These are phyloP conservation scores for Orbilia ellipsospora DNA, from an alignment of 2,329 filamentous ascomycete genomes.

Conservation along the genomic window DNA sequence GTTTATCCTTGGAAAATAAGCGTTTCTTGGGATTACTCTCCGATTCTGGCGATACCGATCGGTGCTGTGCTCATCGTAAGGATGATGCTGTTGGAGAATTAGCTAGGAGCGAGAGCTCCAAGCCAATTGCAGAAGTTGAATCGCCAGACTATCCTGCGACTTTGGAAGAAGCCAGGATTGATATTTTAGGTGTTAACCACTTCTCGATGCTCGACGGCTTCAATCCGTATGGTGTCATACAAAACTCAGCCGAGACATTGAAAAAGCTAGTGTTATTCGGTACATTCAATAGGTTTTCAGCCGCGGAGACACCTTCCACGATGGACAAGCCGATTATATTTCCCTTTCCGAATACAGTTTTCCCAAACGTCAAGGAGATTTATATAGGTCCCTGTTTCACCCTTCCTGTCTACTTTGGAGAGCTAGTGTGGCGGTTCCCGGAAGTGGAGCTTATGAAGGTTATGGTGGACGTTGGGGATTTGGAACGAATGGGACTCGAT, in stretches of 20 bases:
- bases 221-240: slow-evolving; percentile 18
- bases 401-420: slow-evolving; percentile 13
- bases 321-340: slow-evolving; percentile 14
- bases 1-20: slow-evolving; percentile 25
- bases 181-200: slow-evolving; percentile 9
- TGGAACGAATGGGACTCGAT: neutral
- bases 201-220: slow-evolving; percentile 2
- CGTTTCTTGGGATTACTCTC: neutral
- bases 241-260: slow-evolving; percentile 14
- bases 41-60: neutral
- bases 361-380: slow-evolving; percentile 23
- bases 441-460: slow-evolving; percentile 27
- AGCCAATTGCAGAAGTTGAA: neutral
- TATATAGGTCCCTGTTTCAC: slow-evolving; percentile 7
- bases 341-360: slow-evolving; percentile 12
- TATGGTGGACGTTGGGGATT: slow-evolving; percentile 15
- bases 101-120: neutral
- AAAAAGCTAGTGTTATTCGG: slow-evolving; percentile 26
- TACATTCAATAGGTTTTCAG: neutral
- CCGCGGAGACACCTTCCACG: neutral
- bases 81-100: too few relatives aligned
- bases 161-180: slow-evolving; percentile 8
- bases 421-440: slow-evolving; percentile 28
- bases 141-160: neutral
- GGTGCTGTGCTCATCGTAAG: neutral